These are phyloP conservation scores for Ormosia semicastrata DNA, from an alignment of 306 rosid genomes.

Conservation along the genomic window DNA sequence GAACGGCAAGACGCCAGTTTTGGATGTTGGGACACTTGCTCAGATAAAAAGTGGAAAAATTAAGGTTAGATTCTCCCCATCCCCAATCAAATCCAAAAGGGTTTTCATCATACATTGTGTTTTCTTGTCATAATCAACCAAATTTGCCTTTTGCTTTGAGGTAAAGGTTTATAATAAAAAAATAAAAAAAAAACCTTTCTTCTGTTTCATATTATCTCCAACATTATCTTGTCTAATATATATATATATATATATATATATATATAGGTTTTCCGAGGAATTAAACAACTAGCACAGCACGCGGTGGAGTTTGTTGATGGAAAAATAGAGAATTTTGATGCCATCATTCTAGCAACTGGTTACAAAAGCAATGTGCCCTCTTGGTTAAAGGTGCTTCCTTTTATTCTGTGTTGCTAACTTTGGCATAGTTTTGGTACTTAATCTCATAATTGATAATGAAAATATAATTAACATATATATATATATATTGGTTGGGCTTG, in stretches of 20 bases:
- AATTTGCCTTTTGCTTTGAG: not conserved
- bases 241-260: not conserved
- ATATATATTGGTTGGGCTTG: not conserved
- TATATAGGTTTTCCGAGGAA: constrained; percentile 53
- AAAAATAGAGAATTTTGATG: constrained; percentile 53
- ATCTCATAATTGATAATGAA: not conserved
- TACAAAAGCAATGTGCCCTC: constrained; percentile 72
- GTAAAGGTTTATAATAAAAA: not conserved
- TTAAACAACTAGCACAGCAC: constrained; percentile 43
- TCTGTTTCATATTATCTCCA: not conserved
- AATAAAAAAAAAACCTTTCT: not conserved
- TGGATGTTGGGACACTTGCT: constrained; percentile 78
- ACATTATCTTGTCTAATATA: not conserved
- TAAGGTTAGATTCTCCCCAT: constrained; percentile 42
- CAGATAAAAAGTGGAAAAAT: constrained; percentile 60
- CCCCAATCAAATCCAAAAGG: not conserved
- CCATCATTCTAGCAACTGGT: constrained; percentile 69
- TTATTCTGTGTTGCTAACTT: not conserved
- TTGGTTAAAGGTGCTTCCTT: constrained; percentile 59
- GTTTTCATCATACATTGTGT: not conserved
- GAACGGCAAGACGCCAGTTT: constrained; percentile 80
- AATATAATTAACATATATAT: not conserved
- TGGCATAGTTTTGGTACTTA: not conserved
- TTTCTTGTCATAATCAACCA: not conserved
- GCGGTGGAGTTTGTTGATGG: constrained; percentile 70